A percentile compares a stretch with the other conserved stretches of the same genome.
Conservation (phyloP, 1,284 basidiomycete genomes). For the Phylloboletellus chloephorus region DNA sequence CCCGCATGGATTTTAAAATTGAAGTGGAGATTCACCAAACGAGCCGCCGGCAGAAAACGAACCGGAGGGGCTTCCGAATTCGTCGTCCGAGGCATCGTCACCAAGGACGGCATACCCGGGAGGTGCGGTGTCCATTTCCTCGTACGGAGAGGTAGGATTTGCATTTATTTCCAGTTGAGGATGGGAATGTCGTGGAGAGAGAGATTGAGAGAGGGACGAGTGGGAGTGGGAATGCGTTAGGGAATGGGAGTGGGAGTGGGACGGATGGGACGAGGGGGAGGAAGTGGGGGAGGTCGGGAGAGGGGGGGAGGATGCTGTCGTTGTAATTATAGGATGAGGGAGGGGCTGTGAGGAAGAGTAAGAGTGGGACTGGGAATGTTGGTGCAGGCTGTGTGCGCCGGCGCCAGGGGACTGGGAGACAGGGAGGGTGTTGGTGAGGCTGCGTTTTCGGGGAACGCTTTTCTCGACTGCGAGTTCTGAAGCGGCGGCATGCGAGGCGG, state of each 20-base stretch:
- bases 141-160: slow-evolving; percentile 22
- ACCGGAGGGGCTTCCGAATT: slow-evolving; percentile 20
- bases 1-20: neutral
- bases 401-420: slow-evolving; percentile 16
- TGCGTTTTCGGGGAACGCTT: slow-evolving; percentile 54
- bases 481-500: slow-evolving; percentile 28
- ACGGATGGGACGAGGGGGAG: slow-evolving; percentile 27
- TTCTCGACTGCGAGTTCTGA: slow-evolving; percentile 38
- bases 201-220: slow-evolving; percentile 30
- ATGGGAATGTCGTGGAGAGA: slow-evolving; percentile 17
- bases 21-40: slow-evolving; percentile 6
- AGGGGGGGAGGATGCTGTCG: slow-evolving; percentile 29
- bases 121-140: slow-evolving; percentile 23
- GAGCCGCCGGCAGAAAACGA: slow-evolving; percentile 13
- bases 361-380: slow-evolving; percentile 26
- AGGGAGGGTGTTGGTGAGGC: slow-evolving; percentile 46
- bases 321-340: slow-evolving; percentile 28
- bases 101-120: slow-evolving; percentile 11
- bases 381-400: slow-evolving; percentile 15
- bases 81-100: slow-evolving; percentile 29
- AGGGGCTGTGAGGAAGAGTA: slow-evolving; percentile 18
- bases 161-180: slow-evolving; percentile 22
- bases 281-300: slow-evolving; percentile 20
- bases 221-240: slow-evolving; percentile 25
- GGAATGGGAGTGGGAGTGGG: slow-evolving; percentile 28